Conservation (phyloP, 83 land plant genomes). For the Isoetes engelmannii region DNA sequence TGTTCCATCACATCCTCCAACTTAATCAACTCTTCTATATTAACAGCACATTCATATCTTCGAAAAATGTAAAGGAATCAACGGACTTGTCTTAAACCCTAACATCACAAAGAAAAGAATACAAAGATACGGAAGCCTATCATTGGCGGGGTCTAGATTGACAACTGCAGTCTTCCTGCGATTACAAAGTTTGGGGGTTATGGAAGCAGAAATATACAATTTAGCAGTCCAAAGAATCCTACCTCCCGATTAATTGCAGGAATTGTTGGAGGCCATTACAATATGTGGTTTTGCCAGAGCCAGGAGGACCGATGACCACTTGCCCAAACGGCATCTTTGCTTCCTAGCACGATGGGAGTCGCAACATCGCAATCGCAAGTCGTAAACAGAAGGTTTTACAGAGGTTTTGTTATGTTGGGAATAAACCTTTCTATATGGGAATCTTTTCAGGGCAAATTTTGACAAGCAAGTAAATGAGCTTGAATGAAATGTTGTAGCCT, state of each 20-base stretch:
- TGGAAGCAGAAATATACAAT: neutral
- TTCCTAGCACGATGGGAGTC: no score
- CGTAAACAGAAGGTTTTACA: no score
- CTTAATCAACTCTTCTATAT: conserved; percentile 84
- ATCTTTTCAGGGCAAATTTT: no score
- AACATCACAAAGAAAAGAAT: no score
- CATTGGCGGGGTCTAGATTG: conserved; percentile 99
- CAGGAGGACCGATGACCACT: conserved; percentile 94
- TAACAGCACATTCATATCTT: conserved; percentile 89
- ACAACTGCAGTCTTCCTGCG: conserved; percentile 92
- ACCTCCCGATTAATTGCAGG: conserved; percentile 87
- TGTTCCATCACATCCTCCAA: conserved; percentile 86
- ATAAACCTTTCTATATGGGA: no score
- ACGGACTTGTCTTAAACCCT: no score
- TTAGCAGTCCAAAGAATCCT: neutral
- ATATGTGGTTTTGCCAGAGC: conserved; percentile 97
- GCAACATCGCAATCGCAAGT: no score
- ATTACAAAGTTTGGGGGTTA: conserved; percentile 1
- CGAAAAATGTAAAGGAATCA: no score
- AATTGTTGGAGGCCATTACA: conserved; percentile 98
- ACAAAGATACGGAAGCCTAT: conserved; percentile 86
- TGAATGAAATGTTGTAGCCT: no score
- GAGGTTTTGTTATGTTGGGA: no score
- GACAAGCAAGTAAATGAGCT: no score
- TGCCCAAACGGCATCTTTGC: conserved; percentile 95